Evolutionary conservation across 495 filamentous ascomycete species (phyloP), one percentile per base, ranked within the genome.

Genomic region (Penicillium subrubescens): DNA sequence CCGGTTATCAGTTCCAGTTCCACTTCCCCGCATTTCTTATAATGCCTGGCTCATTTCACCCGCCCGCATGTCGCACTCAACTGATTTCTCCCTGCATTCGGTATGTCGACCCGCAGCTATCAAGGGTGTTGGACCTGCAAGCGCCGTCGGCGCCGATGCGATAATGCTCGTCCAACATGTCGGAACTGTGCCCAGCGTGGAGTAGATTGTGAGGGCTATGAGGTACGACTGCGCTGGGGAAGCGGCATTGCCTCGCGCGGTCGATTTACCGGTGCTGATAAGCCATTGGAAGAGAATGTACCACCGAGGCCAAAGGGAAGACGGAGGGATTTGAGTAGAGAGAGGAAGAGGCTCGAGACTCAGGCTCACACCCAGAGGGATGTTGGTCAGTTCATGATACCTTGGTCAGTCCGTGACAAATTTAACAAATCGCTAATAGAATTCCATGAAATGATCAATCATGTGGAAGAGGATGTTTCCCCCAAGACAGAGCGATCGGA

Each of bases 41-140:
- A 60, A 44, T 21, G 34, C 37, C 35, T 23, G 27, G 21, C 21
- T 19, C 37, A 33, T 27, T 29, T 57, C 43, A 33, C 59, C 53
- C 23, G 46, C 51, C 33, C 29, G 35, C 35, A 14, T 5, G 21
- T 35, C 37, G 37, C 60, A n/a, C 43, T 34, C 51, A 33, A 25
- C 17, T 41, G 5, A 23, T 25, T 21, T 27, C 27, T 17, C 33
- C 14, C 63, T 63, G 11, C 17, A 71, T 66, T 31, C 57, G 67
- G 76, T 37, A 79, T 79, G 76, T 72, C 72, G 73, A 76, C 75
- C 65, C 75, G 73, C n/a, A 72, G 72, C 15, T 62, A 71, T 41
- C 57, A 70, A n/a, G 73, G 74, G 0, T 78, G 77, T 37, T 79
- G 77, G 77, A 79, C 77, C 17, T 79, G 77, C 62, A 79, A 79